Percentiles rank a stretch among this genome's conserved stretches.
Conservation (phyloP, 371 early-diverging fungal species). For the Mortierella sp. region DNA sequence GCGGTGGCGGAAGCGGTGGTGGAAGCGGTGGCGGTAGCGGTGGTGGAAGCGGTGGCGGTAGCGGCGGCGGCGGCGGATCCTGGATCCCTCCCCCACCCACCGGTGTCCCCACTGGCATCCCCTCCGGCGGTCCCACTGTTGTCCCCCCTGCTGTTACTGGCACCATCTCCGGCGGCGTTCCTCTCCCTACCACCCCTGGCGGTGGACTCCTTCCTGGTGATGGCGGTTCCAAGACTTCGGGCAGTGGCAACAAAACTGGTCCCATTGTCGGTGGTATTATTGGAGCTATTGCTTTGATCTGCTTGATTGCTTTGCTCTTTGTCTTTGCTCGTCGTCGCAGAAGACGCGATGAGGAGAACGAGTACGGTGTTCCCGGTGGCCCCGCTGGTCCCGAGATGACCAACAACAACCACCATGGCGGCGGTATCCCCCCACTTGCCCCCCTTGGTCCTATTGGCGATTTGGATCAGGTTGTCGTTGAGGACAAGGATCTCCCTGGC, state of each 20-base stretch:
- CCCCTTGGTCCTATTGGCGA: slow-evolving; percentile 27
- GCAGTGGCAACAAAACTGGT: slow-evolving; percentile 7
- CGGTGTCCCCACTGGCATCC: slow-evolving; percentile 32
- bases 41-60: slow-evolving; percentile 1
- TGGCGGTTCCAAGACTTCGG: slow-evolving; percentile 38
- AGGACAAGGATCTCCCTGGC: slow-evolving; percentile 23
- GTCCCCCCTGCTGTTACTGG: slow-evolving; percentile 11
- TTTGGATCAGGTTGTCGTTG: slow-evolving; percentile 25
- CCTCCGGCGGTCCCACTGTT: slow-evolving; percentile 39
- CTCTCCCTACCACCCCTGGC: slow-evolving; percentile 19
- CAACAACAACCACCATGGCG: slow-evolving; percentile 2
- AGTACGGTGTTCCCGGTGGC: slow-evolving; percentile 13
- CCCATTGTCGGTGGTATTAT: slow-evolving; percentile 40
- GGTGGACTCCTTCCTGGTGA: not conserved
- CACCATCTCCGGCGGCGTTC: slow-evolving; percentile 8
- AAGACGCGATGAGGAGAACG: slow-evolving; percentile 24
- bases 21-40: slow-evolving; percentile 6
- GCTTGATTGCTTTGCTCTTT: slow-evolving; percentile 41
- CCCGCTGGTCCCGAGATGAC: slow-evolving; percentile 14
- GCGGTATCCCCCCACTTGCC: slow-evolving; percentile 30
- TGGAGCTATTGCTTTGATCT: slow-evolving; percentile 33
- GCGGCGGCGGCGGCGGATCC: slow-evolving; percentile 14
- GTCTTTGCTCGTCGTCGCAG: slow-evolving; percentile 41
- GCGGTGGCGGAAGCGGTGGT: slow-evolving; percentile 8
- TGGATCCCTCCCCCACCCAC: slow-evolving; percentile 33